Evolutionary conservation across 1,139 yeast genomes (phyloP).

Genomic region (Dujonia santamariae): DNA sequence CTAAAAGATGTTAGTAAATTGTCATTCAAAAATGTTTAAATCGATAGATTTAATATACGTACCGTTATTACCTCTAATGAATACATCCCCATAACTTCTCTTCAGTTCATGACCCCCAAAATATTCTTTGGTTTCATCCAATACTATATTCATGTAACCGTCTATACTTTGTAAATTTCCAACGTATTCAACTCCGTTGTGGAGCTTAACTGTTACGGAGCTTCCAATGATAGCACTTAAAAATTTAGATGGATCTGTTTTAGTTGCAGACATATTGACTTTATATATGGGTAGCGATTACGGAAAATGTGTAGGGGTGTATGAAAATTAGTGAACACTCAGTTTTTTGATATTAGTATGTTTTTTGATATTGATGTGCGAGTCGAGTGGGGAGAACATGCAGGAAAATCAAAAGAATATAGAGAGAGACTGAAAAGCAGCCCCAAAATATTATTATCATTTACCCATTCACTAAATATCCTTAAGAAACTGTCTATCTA

Average conservation of each 20-base stretch:
- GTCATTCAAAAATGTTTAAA: background rate
- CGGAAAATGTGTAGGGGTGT: too few relatives aligned
- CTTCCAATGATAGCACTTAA: constrained; percentile 77
- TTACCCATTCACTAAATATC: too few relatives aligned
- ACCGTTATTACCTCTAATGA: constrained; percentile 93
- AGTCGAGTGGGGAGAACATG: too few relatives aligned
- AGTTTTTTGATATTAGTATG: too few relatives aligned
- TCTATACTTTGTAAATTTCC: constrained; percentile 85
- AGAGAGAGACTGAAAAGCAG: too few relatives aligned
- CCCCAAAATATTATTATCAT: too few relatives aligned
- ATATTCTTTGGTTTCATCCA: constrained; percentile 71
- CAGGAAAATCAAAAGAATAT: too few relatives aligned
- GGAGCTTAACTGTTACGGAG: constrained; percentile 76
- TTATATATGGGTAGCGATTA: too few relatives aligned
- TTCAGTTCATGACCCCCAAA: constrained; percentile 56
- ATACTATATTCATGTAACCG: constrained; percentile 93
- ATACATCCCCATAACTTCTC: constrained; percentile 75
- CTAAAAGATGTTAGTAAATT: constrained; percentile 17
- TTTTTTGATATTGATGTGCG: too few relatives aligned
- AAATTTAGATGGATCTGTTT: constrained; percentile 71
- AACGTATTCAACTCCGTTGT: constrained; percentile 79
- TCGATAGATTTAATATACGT: constrained; percentile 31
- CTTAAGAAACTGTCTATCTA: too few relatives aligned
- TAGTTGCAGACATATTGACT: constrained; percentile 10
- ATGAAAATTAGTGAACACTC: too few relatives aligned